These are phyloP conservation scores for Starmerella floricola DNA, from an alignment of 805 yeast genomes.

Conservation along the genomic window DNA sequence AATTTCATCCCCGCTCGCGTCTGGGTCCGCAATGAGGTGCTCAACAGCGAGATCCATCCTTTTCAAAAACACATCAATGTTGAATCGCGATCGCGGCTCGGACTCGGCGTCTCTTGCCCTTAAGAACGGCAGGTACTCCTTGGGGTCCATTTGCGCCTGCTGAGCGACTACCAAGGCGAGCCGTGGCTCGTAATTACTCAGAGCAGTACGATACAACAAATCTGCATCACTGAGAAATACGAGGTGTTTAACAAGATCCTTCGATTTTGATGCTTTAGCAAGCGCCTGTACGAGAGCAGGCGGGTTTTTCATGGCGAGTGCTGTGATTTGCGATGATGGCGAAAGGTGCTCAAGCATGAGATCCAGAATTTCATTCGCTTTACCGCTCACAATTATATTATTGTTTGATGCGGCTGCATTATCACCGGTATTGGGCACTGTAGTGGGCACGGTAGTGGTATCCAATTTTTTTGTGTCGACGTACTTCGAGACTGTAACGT, in stretches of 20 bases:
- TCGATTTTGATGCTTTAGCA: slow-evolving; percentile 34
- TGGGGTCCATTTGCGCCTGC: slow-evolving; percentile 94
- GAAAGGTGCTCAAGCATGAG: slow-evolving; percentile 33
- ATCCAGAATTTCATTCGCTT: slow-evolving; percentile 68
- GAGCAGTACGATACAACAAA: slow-evolving; percentile 61
- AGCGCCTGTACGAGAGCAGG: slow-evolving; percentile 73
- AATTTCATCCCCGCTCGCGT: slow-evolving; percentile 38
- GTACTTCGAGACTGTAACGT: slow-evolving; percentile 72
- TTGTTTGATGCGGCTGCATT: too few relatives aligned
- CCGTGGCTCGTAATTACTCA: slow-evolving; percentile 71
- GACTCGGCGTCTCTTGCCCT: slow-evolving; percentile 62
- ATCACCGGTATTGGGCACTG: too few relatives aligned
- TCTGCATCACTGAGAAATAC: slow-evolving; percentile 88
- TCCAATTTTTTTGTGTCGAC: slow-evolving; percentile 43
- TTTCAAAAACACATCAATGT: slow-evolving; percentile 69
- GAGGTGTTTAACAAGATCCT: slow-evolving; percentile 51
- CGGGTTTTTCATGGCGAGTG: slow-evolving; percentile 84
- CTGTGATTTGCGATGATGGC: slow-evolving; percentile 58
- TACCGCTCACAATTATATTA: slow-evolving; percentile 25
- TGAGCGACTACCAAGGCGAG: slow-evolving; percentile 80
- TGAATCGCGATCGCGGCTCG: slow-evolving; percentile 53
- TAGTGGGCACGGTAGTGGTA: not conserved
- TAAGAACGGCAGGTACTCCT: slow-evolving; percentile 86
- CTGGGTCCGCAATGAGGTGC: slow-evolving; percentile 37
- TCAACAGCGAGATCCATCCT: slow-evolving; percentile 54